Evolutionary conservation across 768 basidiomycete species (phyloP), one percentile per base, ranked within the genome.

Genomic region (Macrolepiota albuminosa): DNA sequence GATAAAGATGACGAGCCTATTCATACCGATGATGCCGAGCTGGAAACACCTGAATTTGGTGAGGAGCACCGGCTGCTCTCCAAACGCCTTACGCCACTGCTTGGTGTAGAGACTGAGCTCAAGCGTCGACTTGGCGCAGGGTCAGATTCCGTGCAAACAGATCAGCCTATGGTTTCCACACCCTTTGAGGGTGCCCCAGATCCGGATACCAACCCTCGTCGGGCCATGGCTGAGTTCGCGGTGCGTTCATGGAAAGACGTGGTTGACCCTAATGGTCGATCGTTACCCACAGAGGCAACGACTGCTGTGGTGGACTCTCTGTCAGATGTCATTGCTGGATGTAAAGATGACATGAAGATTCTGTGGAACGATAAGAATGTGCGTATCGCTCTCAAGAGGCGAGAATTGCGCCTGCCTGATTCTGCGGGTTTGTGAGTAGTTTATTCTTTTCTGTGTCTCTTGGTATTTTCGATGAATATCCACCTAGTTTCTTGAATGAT

Each of bases 301-400:
- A 45, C 58, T 50, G 57, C 66, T 40, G 75, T 72, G 59, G 49
- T 72, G 18, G 77, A 81, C 37, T 72, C 76, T 36, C 72, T 76
- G 18, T 83, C 84, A 9, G 75, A 77, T 54, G 78, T 82, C 2
- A 79, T 91, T 31, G 78, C 82, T 6, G 72, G 77, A 2, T 87
- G 86, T 67, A 84, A 80, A 60, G 78, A 86, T 43, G 88, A 90
- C 64, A 83, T 83, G 75, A 76, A 77, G 54, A 73, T 82, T 1
- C 75, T 93, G 0, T 90, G 89, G 88, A 68, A 71, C 21, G 85
- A 89, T 64, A 70, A 67, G n/a, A 67, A 75, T 37, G 78, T 90
- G 16, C 80, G 77, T 56, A 70, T 75, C 5, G 74, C 83, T 24
- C 66, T 90, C 39, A 76, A 72, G 57, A 76, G 75, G 56, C 72